Evolutionary conservation across 768 basidiomycete genomes (phyloP).

Genomic region (Mycena alexandri): DNA sequence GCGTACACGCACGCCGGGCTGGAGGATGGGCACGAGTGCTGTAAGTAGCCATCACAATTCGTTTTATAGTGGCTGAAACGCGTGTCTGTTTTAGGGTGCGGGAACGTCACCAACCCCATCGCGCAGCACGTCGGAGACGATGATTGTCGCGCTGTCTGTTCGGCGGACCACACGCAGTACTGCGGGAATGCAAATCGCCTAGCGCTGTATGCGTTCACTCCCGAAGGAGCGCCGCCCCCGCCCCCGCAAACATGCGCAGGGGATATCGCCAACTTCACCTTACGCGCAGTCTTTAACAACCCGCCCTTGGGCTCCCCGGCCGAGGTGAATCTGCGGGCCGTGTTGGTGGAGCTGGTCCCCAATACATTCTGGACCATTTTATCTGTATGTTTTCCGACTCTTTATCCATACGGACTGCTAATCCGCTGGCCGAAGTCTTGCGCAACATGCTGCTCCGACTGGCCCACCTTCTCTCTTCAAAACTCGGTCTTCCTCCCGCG

Average conservation of each 20-base stretch:
- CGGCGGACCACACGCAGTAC: conserved; percentile 51
- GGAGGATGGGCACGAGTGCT: conserved; percentile 63
- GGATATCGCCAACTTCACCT: conserved; percentile 53
- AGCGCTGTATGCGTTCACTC: conserved; percentile 52
- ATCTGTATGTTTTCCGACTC: conserved; percentile 47
- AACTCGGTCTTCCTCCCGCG: conserved; percentile 57
- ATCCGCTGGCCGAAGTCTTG: conserved; percentile 47
- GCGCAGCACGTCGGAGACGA: conserved; percentile 53
- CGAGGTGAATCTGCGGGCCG: conserved; percentile 48
- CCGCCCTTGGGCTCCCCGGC: conserved; percentile 47
- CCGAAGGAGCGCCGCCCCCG: conserved; percentile 40
- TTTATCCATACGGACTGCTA: background rate
- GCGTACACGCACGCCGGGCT: conserved; percentile 58
- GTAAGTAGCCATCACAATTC: conserved; percentile 46
- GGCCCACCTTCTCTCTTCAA: conserved; percentile 53
- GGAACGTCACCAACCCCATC: conserved; percentile 49
- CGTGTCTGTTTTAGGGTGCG: conserved; percentile 54
- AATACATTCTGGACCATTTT: conserved; percentile 56
- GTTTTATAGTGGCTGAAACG: background rate
- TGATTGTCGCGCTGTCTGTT: conserved; percentile 57
- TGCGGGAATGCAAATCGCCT: conserved; percentile 57
- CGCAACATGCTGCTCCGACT: conserved; percentile 57
- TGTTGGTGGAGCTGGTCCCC: conserved; percentile 55
- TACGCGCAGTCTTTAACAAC: conserved; percentile 51
- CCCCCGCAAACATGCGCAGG: conserved; percentile 47